These are phyloP conservation scores for Plasmodium falciparum DNA, from an alignment of 169 alveolate species.

Conservation along the genomic window DNA sequence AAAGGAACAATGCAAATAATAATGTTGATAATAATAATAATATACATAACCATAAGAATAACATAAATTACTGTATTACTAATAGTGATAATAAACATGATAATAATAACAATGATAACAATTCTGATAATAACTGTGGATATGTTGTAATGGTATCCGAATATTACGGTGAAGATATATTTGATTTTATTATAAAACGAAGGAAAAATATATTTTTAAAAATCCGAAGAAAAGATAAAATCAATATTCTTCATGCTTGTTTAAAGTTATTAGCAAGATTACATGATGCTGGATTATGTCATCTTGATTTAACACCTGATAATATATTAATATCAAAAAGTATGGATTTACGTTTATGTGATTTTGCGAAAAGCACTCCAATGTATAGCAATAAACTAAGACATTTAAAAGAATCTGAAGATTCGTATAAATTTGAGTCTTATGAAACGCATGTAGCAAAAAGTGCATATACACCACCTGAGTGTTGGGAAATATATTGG, in stretches of 20 bases:
- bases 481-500: constrained; percentile 84
- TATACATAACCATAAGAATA: too few relatives aligned
- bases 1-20: constrained; percentile 9
- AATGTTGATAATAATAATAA: constrained; percentile 1
- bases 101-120: too few relatives aligned
- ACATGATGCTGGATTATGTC: constrained; percentile 85
- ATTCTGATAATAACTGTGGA: constrained; percentile 15
- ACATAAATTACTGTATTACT: too few relatives aligned
- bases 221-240: constrained; percentile 78
- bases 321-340: constrained; percentile 82
- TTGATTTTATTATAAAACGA: constrained; percentile 76
- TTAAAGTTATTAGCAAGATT: constrained; percentile 75
- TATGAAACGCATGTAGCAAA: constrained; percentile 88
- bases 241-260: constrained; percentile 77
- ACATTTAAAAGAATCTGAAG: constrained; percentile 70
- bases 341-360: constrained; percentile 82
- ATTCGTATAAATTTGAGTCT: constrained; percentile 78
- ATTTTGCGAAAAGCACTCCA: constrained; percentile 86
- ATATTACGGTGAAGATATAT: constrained; percentile 78
- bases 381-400: constrained; percentile 78
- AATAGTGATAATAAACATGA: too few relatives aligned
- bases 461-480: constrained; percentile 90
- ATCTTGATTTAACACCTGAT: constrained; percentile 87
- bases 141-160: constrained; percentile 80
- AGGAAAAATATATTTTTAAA: constrained; percentile 47